Base-by-base conservation (phyloP, 164 flowering plant species). In the Magnolia sinica region DNA sequence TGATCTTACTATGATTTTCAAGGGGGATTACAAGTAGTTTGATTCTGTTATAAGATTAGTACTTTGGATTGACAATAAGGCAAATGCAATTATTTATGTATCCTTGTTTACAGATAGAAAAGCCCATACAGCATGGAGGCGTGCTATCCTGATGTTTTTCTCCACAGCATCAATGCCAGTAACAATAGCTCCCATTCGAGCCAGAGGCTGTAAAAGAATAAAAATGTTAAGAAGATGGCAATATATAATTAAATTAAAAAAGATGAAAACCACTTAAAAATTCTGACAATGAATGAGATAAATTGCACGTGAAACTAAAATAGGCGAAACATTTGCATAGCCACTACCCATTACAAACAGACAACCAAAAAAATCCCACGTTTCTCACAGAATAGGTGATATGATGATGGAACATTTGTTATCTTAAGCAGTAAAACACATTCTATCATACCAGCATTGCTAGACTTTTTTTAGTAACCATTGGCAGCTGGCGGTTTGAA, bases 101-200 rank as follows among this genome's bases (percentile, higher is more conserved):
- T 10, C 13, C 4, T 22, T 8, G 9, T 29, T 70, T 66, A 19
- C 4, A 27, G 52, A 27, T 19, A 69, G 45, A 79, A 69, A 59
- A 50, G 24, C 14, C 8, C 88, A 78, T 94, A 96, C 99, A 77
- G 98, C 94, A 86, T 94, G 99, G 81, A 92, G 84, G 52, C 88
- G 80, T 51, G 99, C 99, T 77, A 94, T 90, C 83, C 83, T 92
- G 82, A 94, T 87, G 83, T 96, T 96, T 82, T 91, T 92, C 76
- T 96, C 97, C 76, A 91, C 90, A 63, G 98, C 98, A 87, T 96
- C 99, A 81, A 96, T 81, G 77, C 99, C 99, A 9, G 93, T 94
- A 16, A 96, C 98, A 73, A 86, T 82, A 73, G 99, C 99, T 73
- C 99, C 99, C 95, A 96, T 84, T 69, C 98, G 90, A 75, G 99